phyloP scores from a whole-genome alignment of 108 stramenopile species.

The Cyclotella atomus region DNA sequence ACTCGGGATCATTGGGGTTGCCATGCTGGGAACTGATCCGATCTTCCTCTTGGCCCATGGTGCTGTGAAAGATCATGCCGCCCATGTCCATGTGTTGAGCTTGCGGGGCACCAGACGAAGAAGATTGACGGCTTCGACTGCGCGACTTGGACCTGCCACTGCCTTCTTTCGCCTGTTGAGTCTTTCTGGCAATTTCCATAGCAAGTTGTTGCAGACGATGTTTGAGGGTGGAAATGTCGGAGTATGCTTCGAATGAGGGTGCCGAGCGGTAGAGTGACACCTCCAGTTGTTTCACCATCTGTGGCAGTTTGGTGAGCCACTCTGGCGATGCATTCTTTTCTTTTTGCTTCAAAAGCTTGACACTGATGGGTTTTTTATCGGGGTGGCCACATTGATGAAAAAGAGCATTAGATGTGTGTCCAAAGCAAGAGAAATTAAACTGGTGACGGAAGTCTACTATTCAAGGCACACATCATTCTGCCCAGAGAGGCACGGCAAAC shows the following conservation, averaged over 20 bases:
- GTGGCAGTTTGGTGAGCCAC: slow-evolving; percentile 90
- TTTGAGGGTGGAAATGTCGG: slow-evolving; percentile 87
- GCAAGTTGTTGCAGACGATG: slow-evolving; percentile 90
- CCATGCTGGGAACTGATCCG: slow-evolving; percentile 39
- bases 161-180: slow-evolving; percentile 54
- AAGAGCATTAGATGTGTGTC: background rate
- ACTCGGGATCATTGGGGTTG: slow-evolving; percentile 81
- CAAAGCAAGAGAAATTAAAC: background rate
- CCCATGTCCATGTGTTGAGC: slow-evolving; percentile 7
- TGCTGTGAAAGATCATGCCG: slow-evolving; percentile 23
- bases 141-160: slow-evolving; percentile 15
- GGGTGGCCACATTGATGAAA: too few species aligned
- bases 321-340: slow-evolving; percentile 90
- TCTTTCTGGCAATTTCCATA: slow-evolving; percentile 80
- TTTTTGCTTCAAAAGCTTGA: slow-evolving; percentile 88
- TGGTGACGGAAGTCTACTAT: too few species aligned
- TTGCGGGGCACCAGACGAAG: slow-evolving; percentile 8
- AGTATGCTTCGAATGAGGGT: slow-evolving; percentile 87
- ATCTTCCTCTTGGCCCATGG: slow-evolving; percentile 8
- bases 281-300: slow-evolving; percentile 96
- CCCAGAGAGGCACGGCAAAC: too few species aligned
- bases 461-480: too few species aligned
- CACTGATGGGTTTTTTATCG: too few species aligned
- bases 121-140: slow-evolving; percentile 5
- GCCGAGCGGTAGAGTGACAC: slow-evolving; percentile 93